Evolutionary conservation across 257 asterid species (phyloP).

Genomic region (Jasminum sambac): DNA sequence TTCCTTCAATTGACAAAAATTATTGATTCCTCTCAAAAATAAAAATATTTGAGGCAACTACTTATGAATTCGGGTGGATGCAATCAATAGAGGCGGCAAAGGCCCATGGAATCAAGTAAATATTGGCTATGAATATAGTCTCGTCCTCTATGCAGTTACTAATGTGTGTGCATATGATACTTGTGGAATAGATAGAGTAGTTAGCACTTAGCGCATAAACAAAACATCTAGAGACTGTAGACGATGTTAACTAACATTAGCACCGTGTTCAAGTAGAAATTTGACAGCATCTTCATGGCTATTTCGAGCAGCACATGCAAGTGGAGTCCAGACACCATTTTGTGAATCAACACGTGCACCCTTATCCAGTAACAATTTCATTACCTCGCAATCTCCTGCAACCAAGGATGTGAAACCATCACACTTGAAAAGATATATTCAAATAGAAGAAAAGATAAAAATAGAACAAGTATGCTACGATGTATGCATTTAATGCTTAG

Average conservation of each 20-base stretch:
- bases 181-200: conserved; percentile 5
- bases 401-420: conserved; percentile 27
- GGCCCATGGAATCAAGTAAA: no score
- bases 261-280: conserved; percentile 72
- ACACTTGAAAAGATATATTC: conserved; percentile 7
- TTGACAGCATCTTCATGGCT: conserved; percentile 76
- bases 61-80: no score
- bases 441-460: conserved; percentile 9
- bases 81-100: no score
- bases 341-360: conserved; percentile 65
- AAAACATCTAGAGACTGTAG: conserved; percentile 17
- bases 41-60: no score
- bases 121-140: no score
- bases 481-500: no score
- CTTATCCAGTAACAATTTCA: conserved; percentile 58
- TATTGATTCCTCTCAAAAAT: no score
- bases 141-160: conserved; percentile 2
- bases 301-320: conserved; percentile 96
- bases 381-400: conserved; percentile 76
- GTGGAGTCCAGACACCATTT: conserved; percentile 94
- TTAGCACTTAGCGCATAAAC: neutral
- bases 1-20: no score
- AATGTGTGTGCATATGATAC: neutral
- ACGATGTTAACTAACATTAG: conserved; percentile 61
- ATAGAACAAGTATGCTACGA: neutral